Base-by-base conservation (phyloP, 2,329 filamentous ascomycete genomes). In the Aspergillus felis region DNA sequence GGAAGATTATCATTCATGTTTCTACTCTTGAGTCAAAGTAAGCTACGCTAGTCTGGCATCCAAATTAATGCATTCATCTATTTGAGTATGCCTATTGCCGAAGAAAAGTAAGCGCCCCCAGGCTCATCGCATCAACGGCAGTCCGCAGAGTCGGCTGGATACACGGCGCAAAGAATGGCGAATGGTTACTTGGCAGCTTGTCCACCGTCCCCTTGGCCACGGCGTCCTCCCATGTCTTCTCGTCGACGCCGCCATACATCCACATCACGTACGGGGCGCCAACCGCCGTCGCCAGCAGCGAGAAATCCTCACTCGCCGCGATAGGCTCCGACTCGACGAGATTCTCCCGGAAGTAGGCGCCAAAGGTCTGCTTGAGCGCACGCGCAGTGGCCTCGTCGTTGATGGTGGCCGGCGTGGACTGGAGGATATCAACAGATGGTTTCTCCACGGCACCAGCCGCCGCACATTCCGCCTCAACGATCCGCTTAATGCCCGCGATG, bases 141-240 rank as follows among this genome's bases (percentile, higher is more conserved):
- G 76, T 77, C 59, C 62, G 74, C 65, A 87, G 65, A 2, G 84
- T 86, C 4, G 83, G 82, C 67, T 81, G 73, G 46, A 86, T 75
- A 0, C 77, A 79, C 7, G 84, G 84, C 47, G 81, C 80, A 71
- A 86, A 87, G 59, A 76, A 78, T 0, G 81, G 78, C 61, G 78
- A 82, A 66, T 87, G 84, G 60, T 87, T 87, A 4, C 77, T 78
- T 0, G 84, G 83, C 25, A 86, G 72, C 50, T 77, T 78, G 62
- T 76, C 68, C 60, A 80, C 70, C 57, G 61, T 74, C 0, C 77
- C 81, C 47, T 79, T 77, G 49, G 69, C 72, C 62, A 79, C 76
- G 47, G 74, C 74, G 57, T 77, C 70, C 64, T 85, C 80, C 76
- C 78, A 85, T 5, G 72, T 59, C 57, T 76, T 70, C 0, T 71